Evolutionary conservation across 768 basidiomycete genomes (phyloP).

Genomic region (Austroboletus festivus): DNA sequence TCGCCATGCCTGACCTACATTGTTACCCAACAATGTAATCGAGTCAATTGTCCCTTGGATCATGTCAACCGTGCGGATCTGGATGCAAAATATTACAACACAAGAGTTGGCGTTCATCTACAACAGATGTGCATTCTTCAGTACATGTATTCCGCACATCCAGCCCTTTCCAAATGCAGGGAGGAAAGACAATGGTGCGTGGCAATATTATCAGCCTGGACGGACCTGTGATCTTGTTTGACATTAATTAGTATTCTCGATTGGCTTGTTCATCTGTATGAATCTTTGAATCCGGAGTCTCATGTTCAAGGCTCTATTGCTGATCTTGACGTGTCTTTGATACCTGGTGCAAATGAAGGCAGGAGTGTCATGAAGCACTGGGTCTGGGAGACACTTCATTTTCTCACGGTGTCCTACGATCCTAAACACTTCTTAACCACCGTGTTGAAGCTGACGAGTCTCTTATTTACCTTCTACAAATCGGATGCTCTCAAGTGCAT

Average conservation of each 20-base stretch:
- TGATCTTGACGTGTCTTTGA: slow-evolving; percentile 30
- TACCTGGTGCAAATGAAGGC: slow-evolving; percentile 40
- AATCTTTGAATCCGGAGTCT: slow-evolving; percentile 46
- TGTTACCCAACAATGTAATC: slow-evolving; percentile 32
- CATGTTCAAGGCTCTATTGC: slow-evolving; percentile 44
- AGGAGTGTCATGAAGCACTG: slow-evolving; percentile 42
- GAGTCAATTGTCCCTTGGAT: slow-evolving; percentile 31
- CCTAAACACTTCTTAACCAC: slow-evolving; percentile 37
- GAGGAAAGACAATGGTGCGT: slow-evolving; percentile 9
- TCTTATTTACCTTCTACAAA: slow-evolving; percentile 40
- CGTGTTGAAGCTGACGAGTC: slow-evolving; percentile 34
- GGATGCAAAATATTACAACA: slow-evolving; percentile 35
- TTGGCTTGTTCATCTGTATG: slow-evolving; percentile 48
- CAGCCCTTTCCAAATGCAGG: background rate
- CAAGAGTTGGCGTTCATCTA: slow-evolving; percentile 42
- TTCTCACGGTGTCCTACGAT: slow-evolving; percentile 17
- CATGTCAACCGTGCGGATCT: slow-evolving; percentile 31
- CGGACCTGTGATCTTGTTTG: background rate
- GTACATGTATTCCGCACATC: slow-evolving; percentile 14
- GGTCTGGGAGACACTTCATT: slow-evolving; percentile 41
- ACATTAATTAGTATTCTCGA: slow-evolving; percentile 7
- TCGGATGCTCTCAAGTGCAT: slow-evolving; percentile 34
- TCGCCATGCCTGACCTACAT: slow-evolving; percentile 39
- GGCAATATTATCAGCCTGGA: background rate
- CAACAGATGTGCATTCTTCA: slow-evolving; percentile 50